These are phyloP conservation scores for Trichoderma breve DNA, from an alignment of 2,329 filamentous ascomycete species.

Conservation along the genomic window DNA sequence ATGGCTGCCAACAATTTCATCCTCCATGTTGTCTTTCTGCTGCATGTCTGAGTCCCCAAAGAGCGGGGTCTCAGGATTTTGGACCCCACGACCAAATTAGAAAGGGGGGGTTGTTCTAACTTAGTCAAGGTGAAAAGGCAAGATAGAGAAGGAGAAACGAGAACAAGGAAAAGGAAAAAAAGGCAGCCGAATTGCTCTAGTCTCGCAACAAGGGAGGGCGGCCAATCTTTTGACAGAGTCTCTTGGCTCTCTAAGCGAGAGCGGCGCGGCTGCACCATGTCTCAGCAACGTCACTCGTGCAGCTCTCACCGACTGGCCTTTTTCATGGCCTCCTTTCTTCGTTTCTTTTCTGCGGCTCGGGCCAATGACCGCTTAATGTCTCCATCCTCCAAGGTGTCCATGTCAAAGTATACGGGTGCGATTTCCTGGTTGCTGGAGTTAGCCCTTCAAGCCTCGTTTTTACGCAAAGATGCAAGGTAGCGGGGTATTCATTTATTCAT, in stretches of 20 bases:
- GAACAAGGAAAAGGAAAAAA: not conserved
- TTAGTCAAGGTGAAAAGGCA: not conserved
- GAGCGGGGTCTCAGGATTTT: not conserved
- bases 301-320: slow-evolving; percentile 40
- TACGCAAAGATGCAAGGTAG: not conserved
- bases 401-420: slow-evolving; percentile 87
- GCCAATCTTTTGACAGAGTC: not conserved
- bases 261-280: not conserved
- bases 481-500: not conserved
- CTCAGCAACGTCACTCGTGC: not conserved
- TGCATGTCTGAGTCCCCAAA: not conserved
- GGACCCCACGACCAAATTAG: not conserved
- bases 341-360: slow-evolving; percentile 58
- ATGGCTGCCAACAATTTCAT: not conserved
- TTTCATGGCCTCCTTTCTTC: slow-evolving; percentile 56
- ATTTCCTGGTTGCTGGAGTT: slow-evolving; percentile 64
- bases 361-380: slow-evolving; percentile 73
- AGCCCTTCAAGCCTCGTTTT: slow-evolving; percentile 7
- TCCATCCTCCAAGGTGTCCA: slow-evolving; percentile 77
- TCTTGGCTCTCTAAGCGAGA: not conserved
- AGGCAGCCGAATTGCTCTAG: not conserved
- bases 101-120: not conserved
- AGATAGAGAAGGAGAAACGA: not conserved
- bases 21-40: not conserved
- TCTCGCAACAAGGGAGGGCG: not conserved